Evolutionary conservation across 1,139 yeast genomes (phyloP).

Genomic region (Suhomyces maxii): DNA sequence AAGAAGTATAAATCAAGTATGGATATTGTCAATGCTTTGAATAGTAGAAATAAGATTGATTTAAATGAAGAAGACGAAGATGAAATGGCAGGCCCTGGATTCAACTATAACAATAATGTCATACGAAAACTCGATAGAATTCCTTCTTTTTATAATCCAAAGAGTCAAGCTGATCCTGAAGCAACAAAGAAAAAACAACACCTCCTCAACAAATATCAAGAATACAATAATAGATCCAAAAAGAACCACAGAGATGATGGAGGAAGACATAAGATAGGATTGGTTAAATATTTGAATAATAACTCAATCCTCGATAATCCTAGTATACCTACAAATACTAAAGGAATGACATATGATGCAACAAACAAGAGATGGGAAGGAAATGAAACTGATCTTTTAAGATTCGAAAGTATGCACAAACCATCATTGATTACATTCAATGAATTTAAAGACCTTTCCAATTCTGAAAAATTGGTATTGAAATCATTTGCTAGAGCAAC

Average conservation of each 20-base stretch:
- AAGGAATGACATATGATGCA: slow-evolving; percentile 56
- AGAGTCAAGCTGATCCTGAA: slow-evolving; percentile 4
- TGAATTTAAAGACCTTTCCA: slow-evolving; percentile 24
- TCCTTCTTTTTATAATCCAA: slow-evolving; percentile 40
- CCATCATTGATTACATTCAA: slow-evolving; percentile 38
- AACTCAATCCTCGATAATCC: slow-evolving; percentile 17
- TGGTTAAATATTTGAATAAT: slow-evolving; percentile 33
- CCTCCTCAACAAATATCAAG: slow-evolving; percentile 29
- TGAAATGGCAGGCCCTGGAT: slow-evolving; percentile 19
- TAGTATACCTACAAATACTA: slow-evolving; percentile 12
- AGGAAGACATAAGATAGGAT: slow-evolving; percentile 26
- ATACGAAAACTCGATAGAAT: slow-evolving; percentile 43
- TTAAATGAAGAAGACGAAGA: slow-evolving; percentile 13
- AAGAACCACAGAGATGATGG: slow-evolving; percentile 11
- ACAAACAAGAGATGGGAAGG: slow-evolving; percentile 64
- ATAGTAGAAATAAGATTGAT: slow-evolving; percentile 12
- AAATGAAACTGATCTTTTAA: slow-evolving; percentile 55
- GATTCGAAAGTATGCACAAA: slow-evolving; percentile 25
- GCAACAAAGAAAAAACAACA: slow-evolving; percentile 20
- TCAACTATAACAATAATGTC: slow-evolving; percentile 35
- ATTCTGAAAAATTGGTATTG: slow-evolving; percentile 4
- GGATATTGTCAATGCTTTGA: slow-evolving; percentile 21
- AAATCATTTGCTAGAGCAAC: slow-evolving; percentile 1
- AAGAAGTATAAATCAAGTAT: slow-evolving; percentile 36
- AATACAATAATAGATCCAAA: slow-evolving; percentile 15